Conservation (phyloP, 257 asterid species). For the Gardenia jasminoides region DNA sequence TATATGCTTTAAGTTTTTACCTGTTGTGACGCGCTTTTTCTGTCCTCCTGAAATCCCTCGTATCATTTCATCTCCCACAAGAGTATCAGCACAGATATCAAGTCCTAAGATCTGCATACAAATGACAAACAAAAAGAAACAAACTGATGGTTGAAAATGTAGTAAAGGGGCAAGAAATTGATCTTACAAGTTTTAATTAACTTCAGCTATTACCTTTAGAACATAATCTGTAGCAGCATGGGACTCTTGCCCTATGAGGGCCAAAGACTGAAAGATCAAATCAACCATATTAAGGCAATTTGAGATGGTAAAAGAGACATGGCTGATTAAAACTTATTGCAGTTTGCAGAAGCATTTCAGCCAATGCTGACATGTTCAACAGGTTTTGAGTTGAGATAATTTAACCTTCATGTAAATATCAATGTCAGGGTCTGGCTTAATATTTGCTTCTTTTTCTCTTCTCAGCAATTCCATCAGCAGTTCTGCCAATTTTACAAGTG, state of each 20-base stretch:
- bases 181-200: too few relatives aligned
- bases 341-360: too few relatives aligned
- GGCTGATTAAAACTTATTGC: too few relatives aligned
- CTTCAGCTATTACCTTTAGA: slow-evolving; percentile 51
- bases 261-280: too few relatives aligned
- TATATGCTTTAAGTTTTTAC: slow-evolving; percentile 24
- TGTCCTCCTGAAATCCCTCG: slow-evolving; percentile 97
- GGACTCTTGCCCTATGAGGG: slow-evolving; percentile 58
- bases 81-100: slow-evolving; percentile 73
- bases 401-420: slow-evolving; percentile 88
- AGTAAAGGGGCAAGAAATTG: neutral
- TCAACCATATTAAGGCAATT: too few relatives aligned
- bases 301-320: too few relatives aligned
- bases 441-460: slow-evolving; percentile 82
- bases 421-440: slow-evolving; percentile 80
- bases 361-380: too few relatives aligned
- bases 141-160: neutral
- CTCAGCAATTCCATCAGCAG: slow-evolving; percentile 76
- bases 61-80: slow-evolving; percentile 93
- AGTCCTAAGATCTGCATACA: slow-evolving; percentile 26
- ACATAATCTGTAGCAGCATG: slow-evolving; percentile 76
- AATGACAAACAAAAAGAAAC: too few relatives aligned
- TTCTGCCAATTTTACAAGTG: slow-evolving; percentile 39
- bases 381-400: too few relatives aligned
- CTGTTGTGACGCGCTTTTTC: slow-evolving; percentile 83